Evolutionary conservation across 2,329 filamentous ascomycete genomes (phyloP), one percentile per base, ranked within the genome.

Genomic region (Ascomycota sp.): DNA sequence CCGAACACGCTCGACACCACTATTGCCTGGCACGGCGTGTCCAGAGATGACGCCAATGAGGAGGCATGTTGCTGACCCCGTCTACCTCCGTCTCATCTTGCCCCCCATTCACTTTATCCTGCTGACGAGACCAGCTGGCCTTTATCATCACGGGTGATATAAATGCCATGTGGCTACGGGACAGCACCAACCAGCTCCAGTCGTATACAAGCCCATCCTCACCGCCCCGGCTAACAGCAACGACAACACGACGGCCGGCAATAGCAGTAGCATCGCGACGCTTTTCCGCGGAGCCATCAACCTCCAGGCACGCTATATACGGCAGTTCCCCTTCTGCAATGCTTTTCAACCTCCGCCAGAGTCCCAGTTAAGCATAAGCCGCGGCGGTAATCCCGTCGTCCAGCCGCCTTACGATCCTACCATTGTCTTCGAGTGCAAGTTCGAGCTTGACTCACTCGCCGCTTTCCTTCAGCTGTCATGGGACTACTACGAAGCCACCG

Each of bases 371-470:
- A 17, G 15, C 15, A 4, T 4, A 17, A 17, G 15, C 15, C 15
- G 15, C 15, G 15, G 15, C 15, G 15, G 15, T 17, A 17, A 17
- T 17, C 15, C 80, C 47, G 41, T 52, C 43, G 53, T 59, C 52
- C 69, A 36, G 58, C 79, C 82, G 0, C 53, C 61, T 20, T 75
- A 79, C 19, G 78, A 77, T 41, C 61, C 64, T 2, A 59, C 60
- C 2, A 62, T 73, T 23, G 83, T 92, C 0, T 94, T 89, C 45
- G 86, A 94, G 51, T 94, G 86, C 65, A 94, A 94, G 52, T 94
- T 89, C 51, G 86, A 94, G 54, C 70, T 94, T 27, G 85, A 94
- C 55, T 86, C 79, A 8, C 64, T 94, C 2, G 82, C 85, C 1
- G 74, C 82, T 20, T 94, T 94, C 50, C 61, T 95, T 7, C 70